These are phyloP conservation scores for Plasmodium gonderi DNA, from an alignment of 169 alveolate species.

Conservation along the genomic window DNA sequence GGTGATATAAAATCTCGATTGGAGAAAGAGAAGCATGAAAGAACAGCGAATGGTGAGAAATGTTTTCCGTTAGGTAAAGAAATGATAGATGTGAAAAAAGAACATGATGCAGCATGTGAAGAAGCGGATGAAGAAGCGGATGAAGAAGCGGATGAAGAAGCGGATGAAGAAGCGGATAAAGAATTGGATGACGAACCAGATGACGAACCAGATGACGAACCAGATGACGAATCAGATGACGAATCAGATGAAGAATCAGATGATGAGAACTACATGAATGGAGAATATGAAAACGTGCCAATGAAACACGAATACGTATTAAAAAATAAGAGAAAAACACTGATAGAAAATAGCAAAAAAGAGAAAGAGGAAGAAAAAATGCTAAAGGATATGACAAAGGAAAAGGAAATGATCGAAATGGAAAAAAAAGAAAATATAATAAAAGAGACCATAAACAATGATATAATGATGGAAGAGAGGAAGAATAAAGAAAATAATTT, in stretches of 20 bases:
- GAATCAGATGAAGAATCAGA: neutral
- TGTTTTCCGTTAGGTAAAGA: neutral
- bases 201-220: slow-evolving; percentile 16
- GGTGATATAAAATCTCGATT: neutral
- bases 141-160: neutral
- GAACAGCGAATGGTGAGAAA: neutral
- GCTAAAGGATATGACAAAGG: neutral
- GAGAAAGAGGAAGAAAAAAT: slow-evolving; percentile 17
- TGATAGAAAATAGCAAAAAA: slow-evolving; percentile 7
- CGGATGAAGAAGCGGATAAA: neutral
- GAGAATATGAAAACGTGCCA: neutral
- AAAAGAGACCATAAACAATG: slow-evolving; percentile 42
- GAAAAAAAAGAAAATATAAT: slow-evolving; percentile 65
- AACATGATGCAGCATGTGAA: neutral
- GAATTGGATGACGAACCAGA: neutral
- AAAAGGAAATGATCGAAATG: slow-evolving; percentile 34
- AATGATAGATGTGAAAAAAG: too few species aligned
- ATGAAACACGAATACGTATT: slow-evolving; percentile 50
- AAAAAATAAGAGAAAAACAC: slow-evolving; percentile 16
- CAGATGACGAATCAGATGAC: neutral
- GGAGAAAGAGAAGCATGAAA: neutral
- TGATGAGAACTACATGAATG: slow-evolving; percentile 2
- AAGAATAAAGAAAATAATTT: slow-evolving; percentile 43
- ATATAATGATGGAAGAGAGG: slow-evolving; percentile 31
- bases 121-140: neutral